Evolutionary conservation across 2,329 filamentous ascomycete species (phyloP).

Genomic region (Trichoderma sp.): DNA sequence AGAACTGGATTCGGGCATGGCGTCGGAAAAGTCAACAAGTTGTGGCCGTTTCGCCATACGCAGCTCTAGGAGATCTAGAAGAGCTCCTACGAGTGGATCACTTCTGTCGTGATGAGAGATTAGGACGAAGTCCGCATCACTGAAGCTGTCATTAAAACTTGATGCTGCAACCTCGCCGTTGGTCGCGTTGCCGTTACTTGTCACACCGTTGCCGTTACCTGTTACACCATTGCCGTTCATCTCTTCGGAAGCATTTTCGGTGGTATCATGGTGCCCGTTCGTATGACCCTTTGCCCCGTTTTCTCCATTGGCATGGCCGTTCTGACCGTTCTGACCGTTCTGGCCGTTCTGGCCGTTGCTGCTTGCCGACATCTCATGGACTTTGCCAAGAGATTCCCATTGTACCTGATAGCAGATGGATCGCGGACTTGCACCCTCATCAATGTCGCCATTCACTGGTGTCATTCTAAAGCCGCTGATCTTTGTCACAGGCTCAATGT

Average conservation of each 20-base stretch:
- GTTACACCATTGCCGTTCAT: slow-evolving; percentile 11
- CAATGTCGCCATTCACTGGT: slow-evolving; percentile 38
- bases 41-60: slow-evolving; percentile 23
- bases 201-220: neutral
- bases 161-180: neutral
- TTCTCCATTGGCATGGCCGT: neutral
- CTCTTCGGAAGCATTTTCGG: accelerated
- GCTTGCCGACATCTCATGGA: slow-evolving; percentile 15
- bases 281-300: neutral
- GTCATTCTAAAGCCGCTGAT: slow-evolving; percentile 40
- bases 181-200: neutral
- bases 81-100: slow-evolving; percentile 23
- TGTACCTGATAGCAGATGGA: slow-evolving; percentile 44
- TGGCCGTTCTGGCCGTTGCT: neutral
- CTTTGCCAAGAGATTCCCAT: slow-evolving; percentile 40
- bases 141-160: neutral
- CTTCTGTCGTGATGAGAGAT: slow-evolving; percentile 25
- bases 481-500: slow-evolving; percentile 33
- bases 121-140: slow-evolving; percentile 24
- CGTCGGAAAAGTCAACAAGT: slow-evolving; percentile 23
- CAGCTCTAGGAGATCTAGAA: slow-evolving; percentile 26
- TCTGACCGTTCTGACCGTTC: neutral
- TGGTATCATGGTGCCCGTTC: neutral
- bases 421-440: slow-evolving; percentile 23
- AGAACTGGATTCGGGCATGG: slow-evolving; percentile 20